Conservation (phyloP, 106 monocot species). For the Iris macrosiphon region DNA sequence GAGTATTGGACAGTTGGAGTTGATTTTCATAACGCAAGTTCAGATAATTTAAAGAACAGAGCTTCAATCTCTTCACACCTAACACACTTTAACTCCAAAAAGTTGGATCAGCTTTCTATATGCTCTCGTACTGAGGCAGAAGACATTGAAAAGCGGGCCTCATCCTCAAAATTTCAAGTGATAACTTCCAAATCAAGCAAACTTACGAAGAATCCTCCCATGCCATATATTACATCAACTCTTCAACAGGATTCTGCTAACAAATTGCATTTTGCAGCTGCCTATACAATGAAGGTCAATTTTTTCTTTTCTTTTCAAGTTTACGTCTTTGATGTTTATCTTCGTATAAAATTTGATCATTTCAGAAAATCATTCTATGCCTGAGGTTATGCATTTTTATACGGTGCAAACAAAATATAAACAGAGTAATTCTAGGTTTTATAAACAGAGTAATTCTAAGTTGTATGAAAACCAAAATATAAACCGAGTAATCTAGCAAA, state of each 20-base stretch:
- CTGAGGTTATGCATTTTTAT: too few species aligned
- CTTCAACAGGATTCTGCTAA: constrained; percentile 90
- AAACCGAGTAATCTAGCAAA: too few species aligned
- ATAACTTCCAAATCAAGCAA: constrained; percentile 43
- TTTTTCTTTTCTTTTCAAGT: constrained; percentile 1
- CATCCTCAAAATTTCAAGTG: constrained; percentile 56
- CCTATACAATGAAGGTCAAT: constrained; percentile 85
- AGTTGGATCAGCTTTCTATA: constrained; percentile 69
- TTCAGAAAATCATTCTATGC: too few species aligned
- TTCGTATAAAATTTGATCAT: too few species aligned
- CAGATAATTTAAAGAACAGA: not conserved
- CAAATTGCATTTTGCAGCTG: constrained; percentile 68
- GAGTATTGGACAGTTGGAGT: constrained; percentile 84
- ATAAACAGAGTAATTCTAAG: too few species aligned
- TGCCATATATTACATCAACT: constrained; percentile 94
- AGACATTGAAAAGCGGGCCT: constrained; percentile 42
- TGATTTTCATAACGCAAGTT: constrained; percentile 26
- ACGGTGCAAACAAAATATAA: too few species aligned
- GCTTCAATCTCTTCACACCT: constrained; percentile 35
- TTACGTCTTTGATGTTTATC: not conserved
- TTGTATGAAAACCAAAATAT: too few species aligned
- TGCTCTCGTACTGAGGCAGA: constrained; percentile 38
- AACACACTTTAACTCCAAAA: constrained; percentile 61
- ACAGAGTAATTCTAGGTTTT: too few species aligned
- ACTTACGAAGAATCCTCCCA: constrained; percentile 60